phyloP scores from a whole-genome alignment of 1,139 yeast species.

The Scheffersomyces illinoinensis region DNA sequence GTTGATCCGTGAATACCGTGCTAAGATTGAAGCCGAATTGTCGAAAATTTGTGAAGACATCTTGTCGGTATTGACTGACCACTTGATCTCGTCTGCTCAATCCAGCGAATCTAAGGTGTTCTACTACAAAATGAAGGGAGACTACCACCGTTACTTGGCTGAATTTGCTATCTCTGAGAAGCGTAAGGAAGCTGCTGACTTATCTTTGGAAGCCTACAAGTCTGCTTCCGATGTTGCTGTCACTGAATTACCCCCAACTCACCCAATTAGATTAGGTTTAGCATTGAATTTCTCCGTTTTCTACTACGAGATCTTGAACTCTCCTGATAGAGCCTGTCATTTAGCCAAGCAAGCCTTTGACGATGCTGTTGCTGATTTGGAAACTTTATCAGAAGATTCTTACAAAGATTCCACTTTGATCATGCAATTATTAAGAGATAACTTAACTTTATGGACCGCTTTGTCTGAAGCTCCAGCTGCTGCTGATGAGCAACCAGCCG shows the following conservation, averaged over 20 bases:
- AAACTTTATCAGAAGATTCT: constrained; percentile 95
- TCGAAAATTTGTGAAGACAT: constrained; percentile 94
- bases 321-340: constrained; percentile 98
- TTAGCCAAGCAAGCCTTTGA: constrained; percentile 98
- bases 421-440: constrained; percentile 98
- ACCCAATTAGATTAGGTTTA: constrained; percentile 96
- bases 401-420: constrained; percentile 97
- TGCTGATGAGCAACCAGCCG: constrained; percentile 41
- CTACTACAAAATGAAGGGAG: constrained; percentile 99
- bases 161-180: constrained; percentile 92
- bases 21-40: constrained; percentile 91
- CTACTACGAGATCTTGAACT: constrained; percentile 95
- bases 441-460: constrained; percentile 98
- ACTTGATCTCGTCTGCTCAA: constrained; percentile 91
- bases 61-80: constrained; percentile 80
- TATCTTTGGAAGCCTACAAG: constrained; percentile 92
- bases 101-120: constrained; percentile 97
- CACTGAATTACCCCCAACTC: constrained; percentile 96
- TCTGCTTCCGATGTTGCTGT: constrained; percentile 96
- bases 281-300: constrained; percentile 97
- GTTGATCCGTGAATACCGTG: constrained; percentile 91
- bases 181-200: constrained; percentile 90
- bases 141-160: constrained; percentile 98
- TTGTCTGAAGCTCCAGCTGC: constrained; percentile 85
- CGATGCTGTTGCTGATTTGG: constrained; percentile 98